Evolutionary conservation across 441 rosid genomes (phyloP).

Genomic region (Syzygium malaccense): DNA sequence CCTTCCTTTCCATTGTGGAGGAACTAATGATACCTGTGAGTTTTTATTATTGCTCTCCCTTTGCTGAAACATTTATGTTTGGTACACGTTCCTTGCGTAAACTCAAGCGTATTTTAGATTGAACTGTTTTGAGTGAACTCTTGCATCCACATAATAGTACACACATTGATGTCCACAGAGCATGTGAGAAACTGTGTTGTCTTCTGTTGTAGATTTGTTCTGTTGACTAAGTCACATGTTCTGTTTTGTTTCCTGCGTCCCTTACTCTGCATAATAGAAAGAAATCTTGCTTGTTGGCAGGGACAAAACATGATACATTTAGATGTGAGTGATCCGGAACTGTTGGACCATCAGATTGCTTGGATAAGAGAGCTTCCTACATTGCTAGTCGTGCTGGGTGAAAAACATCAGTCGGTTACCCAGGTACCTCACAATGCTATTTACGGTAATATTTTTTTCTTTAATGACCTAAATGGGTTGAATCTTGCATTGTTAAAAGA

Average conservation of each 20-base stretch:
- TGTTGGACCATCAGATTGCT: slow-evolving; percentile 36
- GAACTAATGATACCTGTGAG: slow-evolving; percentile 79
- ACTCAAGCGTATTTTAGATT: neutral
- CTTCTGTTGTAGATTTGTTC: slow-evolving; percentile 5
- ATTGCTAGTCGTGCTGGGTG: slow-evolving; percentile 52
- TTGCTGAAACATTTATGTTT: neutral
- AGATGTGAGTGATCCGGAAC: slow-evolving; percentile 36
- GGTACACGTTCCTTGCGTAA: neutral
- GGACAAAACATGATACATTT: slow-evolving; percentile 25
- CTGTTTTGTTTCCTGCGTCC: neutral
- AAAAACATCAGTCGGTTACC: slow-evolving; percentile 44
- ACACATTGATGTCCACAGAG: neutral
- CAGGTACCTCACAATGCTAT: slow-evolving; percentile 33
- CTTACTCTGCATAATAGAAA: neutral
- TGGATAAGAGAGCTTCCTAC: slow-evolving; percentile 76
- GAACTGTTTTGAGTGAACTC: neutral
- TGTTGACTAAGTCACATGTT: neutral
- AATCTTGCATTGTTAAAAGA: neutral
- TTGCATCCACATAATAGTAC: neutral
- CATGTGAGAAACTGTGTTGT: neutral
- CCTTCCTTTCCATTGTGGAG: slow-evolving; percentile 55
- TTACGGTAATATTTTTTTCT: neutral
- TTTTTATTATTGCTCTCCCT: neutral
- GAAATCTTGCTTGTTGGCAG: slow-evolving; percentile 14
- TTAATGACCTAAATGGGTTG: neutral